phyloP scores from a whole-genome alignment of 768 basidiomycete genomes.

The Chlorophyllum brunneum region DNA sequence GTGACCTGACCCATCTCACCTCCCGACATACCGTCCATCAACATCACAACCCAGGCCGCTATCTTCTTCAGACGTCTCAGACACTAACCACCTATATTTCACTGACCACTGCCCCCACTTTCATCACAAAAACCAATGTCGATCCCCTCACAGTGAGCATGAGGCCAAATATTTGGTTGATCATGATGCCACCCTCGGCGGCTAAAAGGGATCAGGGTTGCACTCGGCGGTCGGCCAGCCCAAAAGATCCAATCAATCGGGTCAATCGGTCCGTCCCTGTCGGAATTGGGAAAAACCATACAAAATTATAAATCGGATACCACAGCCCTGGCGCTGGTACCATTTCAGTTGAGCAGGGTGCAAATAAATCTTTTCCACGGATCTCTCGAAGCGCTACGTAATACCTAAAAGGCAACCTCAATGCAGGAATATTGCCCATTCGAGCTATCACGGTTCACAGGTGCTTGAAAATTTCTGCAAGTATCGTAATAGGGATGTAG shows the following conservation, averaged over 20 bases:
- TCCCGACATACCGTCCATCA: background rate
- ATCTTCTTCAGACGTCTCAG: background rate
- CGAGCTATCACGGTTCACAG: no score
- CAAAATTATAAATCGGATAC: background rate
- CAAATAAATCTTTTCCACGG: background rate
- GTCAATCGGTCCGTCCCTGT: slow-evolving; percentile 11
- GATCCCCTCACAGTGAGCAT: background rate
- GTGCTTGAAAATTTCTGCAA: background rate
- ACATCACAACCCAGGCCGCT: background rate
- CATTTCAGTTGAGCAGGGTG: background rate
- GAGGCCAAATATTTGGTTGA: slow-evolving; percentile 9
- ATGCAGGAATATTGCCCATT: background rate
- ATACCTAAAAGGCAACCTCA: background rate
- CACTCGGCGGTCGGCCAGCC: background rate
- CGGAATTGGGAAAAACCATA: background rate
- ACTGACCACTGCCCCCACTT: no score
- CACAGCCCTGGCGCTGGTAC: slow-evolving; percentile 5
- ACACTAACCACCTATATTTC: slow-evolving; percentile 5
- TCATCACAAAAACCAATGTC: background rate
- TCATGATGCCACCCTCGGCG: background rate
- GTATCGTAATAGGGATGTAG: background rate
- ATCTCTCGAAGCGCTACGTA: background rate
- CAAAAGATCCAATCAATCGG: slow-evolving; percentile 2
- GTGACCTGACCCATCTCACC: slow-evolving; percentile 1
- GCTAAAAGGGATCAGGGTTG: slow-evolving; percentile 6